A percentile compares a stretch with the other conserved stretches of the same genome.
phyloP scores from a whole-genome alignment of 345 rosid genomes.

The Eucalyptus camaldulensis region DNA sequence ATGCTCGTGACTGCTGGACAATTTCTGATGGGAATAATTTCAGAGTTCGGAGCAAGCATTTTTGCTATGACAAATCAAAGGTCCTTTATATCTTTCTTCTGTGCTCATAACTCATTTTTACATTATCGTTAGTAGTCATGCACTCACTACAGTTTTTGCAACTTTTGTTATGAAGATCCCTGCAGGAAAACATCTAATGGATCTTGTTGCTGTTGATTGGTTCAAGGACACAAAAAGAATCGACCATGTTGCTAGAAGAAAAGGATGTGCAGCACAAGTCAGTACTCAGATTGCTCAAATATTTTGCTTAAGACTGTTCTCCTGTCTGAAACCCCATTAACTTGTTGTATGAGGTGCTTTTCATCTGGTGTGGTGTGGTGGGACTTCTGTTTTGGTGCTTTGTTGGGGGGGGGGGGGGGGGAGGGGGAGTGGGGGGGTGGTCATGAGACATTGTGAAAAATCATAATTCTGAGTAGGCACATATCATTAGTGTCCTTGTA shows the following conservation, averaged over 20 bases:
- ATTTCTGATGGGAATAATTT: slow-evolving; percentile 86
- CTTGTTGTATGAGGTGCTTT: neutral
- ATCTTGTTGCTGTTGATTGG: slow-evolving; percentile 99
- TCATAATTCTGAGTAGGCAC: neutral
- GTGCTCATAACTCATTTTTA: neutral
- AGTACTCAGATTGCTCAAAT: slow-evolving; percentile 1
- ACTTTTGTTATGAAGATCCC: slow-evolving; percentile 44
- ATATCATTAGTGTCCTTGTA: neutral
- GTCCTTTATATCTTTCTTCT: slow-evolving; percentile 14
- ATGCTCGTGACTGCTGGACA: slow-evolving; percentile 85
- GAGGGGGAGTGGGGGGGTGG: neutral
- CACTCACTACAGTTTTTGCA: neutral
- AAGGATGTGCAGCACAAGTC: slow-evolving; percentile 97
- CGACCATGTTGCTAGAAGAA: slow-evolving; percentile 90
- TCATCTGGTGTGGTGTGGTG: neutral
- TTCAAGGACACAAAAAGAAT: slow-evolving; percentile 93
- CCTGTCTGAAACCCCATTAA: neutral
- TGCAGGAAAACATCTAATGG: slow-evolving; percentile 95
- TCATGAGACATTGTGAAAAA: neutral
- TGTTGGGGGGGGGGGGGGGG: too few species aligned
- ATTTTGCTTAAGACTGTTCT: neutral
- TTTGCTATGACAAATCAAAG: slow-evolving; percentile 86
- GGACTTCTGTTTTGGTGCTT: neutral
- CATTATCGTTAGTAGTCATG: neutral
- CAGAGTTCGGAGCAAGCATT: slow-evolving; percentile 88